Evolutionary conservation across 2,329 filamentous ascomycete species (phyloP).

Genomic region (Phyllosticta citribraziliensis): DNA sequence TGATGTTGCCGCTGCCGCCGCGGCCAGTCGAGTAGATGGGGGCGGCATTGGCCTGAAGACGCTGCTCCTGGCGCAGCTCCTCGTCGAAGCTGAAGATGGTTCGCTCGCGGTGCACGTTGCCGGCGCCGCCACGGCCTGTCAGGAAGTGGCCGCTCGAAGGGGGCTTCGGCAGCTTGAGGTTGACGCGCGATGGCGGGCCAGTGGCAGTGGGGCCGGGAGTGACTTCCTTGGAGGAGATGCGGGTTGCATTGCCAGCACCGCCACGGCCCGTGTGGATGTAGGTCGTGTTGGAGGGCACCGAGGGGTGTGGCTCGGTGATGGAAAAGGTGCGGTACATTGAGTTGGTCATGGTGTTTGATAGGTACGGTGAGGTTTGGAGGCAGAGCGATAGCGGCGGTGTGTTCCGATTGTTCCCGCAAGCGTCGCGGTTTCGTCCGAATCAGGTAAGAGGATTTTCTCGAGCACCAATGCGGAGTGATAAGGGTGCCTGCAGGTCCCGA

Average conservation of each 20-base stretch:
- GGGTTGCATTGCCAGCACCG: constrained; percentile 49
- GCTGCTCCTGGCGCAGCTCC: constrained; percentile 49
- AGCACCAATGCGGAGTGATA: neutral
- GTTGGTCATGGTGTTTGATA: constrained; percentile 22
- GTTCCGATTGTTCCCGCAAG: neutral
- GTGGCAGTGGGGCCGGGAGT: constrained; percentile 37
- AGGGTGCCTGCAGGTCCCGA: neutral
- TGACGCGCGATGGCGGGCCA: constrained; percentile 39
- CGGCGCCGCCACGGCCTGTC: constrained; percentile 57
- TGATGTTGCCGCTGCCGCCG: constrained; percentile 49
- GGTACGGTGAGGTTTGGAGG: too few relatives aligned
- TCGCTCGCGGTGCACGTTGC: constrained; percentile 51
- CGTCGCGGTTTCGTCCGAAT: constrained; percentile 1
- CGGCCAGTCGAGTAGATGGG: constrained; percentile 56
- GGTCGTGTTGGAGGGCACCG: constrained; percentile 35
- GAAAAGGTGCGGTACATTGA: constrained; percentile 32
- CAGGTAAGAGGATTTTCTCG: neutral
- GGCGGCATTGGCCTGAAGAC: constrained; percentile 43
- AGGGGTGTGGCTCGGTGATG: constrained; percentile 53
- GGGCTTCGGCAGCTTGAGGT: constrained; percentile 35
- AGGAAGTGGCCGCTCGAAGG: constrained; percentile 46
- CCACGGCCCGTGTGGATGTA: constrained; percentile 47
- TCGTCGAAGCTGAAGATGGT: constrained; percentile 61
- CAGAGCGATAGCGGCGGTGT: neutral
- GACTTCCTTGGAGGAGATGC: constrained; percentile 45